These are phyloP conservation scores for Haplographium delicatum DNA, from an alignment of 495 filamentous ascomycete genomes.

Conservation along the genomic window DNA sequence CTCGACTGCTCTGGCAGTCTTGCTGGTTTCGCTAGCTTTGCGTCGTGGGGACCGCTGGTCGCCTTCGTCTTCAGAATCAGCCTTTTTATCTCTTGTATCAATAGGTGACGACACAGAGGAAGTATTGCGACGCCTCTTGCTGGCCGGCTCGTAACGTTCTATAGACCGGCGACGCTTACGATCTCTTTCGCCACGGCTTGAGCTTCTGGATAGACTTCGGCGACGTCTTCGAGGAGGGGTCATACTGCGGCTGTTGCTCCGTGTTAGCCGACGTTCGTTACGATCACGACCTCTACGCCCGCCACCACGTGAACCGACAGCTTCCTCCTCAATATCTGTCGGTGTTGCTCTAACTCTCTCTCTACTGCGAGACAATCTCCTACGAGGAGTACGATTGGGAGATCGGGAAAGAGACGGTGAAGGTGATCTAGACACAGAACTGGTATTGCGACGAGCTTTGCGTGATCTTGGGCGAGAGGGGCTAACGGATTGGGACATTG, in stretches of 20 bases:
- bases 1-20: constrained; percentile 2
- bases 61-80: constrained; percentile 59
- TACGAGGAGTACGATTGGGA: constrained; percentile 18
- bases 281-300: constrained; percentile 20
- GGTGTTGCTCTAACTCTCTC: constrained; percentile 3
- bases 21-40: constrained; percentile 8
- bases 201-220: constrained; percentile 36
- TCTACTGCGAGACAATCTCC: constrained; percentile 16
- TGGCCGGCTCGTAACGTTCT: constrained; percentile 45
- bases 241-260: constrained; percentile 29
- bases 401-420: constrained; percentile 19
- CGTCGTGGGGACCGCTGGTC: constrained; percentile 34
- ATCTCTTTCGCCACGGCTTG: constrained; percentile 31
- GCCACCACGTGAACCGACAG: not conserved
- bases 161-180: constrained; percentile 47
- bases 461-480: constrained; percentile 27
- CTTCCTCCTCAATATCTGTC: constrained; percentile 10
- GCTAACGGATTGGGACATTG: constrained; percentile 22
- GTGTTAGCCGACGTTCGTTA: constrained; percentile 27
- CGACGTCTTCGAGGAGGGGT: constrained; percentile 34
- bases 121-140: constrained; percentile 32
- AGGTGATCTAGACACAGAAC: constrained; percentile 31
- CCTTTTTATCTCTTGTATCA: constrained; percentile 27
- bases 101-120: constrained; percentile 31
- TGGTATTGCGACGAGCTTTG: constrained; percentile 21